Evolutionary conservation across 352 stramenopile species (phyloP), one percentile per base, ranked within the genome.

Genomic region (Pythium diclinum): DNA sequence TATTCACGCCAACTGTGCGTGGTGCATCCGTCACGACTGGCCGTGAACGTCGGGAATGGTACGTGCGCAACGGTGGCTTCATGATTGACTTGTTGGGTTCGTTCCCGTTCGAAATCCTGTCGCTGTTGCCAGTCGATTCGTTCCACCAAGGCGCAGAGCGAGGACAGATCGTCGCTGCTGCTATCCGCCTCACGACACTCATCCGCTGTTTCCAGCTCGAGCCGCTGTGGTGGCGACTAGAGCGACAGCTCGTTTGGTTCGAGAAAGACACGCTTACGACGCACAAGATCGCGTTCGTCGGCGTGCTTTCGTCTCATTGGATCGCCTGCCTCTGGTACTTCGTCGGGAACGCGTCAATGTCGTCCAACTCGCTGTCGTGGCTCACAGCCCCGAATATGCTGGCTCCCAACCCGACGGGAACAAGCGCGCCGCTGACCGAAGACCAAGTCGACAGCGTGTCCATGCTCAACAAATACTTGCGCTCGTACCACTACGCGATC

Each of bases 401-500:
- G 14, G 65, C 59, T 10, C 52, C 51, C 6, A 55, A 62, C n/a
- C 58, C 58, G 34, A 60, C 56, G 1, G 64, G 47, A 2, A 62
- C 23, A 3, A 52, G 52, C 23, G 28, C 56, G 9, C 42, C 68
- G 11, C 59, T 66, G 1, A 65, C 63, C 0, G 4, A 14, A 3
- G 21, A n/a, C 10, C 51, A 63, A 13, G 49, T 75, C 33, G 53
- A 42, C 6, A 34, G n/a, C 9, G 65, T 75, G 5, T 63, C 68
- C n/a, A 54, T 72, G 46, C 60, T 71, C 16, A 72, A 67, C 56
- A 75, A 75, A 40, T 75, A 75, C 54, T 48, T 75, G 47, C 68
- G 68, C 21, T 61, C 68, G 9, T 75, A 75, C 34, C 68, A 75
- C 34, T 75, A 51, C 49, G 68, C 68, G 23, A 75, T 75, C 21